Evolutionary conservation across 148 eudicot genomes (phyloP).

Genomic region (Nepenthes gracilis): DNA sequence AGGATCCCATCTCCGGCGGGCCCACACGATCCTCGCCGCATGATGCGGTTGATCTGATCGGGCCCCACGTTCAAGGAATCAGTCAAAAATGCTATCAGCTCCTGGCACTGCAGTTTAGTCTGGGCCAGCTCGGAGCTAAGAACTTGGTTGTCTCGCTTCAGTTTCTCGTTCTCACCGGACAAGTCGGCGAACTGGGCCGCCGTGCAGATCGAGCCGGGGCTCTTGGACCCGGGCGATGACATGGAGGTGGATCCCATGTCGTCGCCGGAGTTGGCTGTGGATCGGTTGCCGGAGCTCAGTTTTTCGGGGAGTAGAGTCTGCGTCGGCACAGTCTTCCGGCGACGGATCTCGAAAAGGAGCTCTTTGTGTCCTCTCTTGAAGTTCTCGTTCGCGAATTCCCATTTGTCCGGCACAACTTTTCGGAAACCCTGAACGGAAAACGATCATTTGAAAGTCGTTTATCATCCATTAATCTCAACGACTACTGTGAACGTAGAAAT

Average conservation of each 20-base stretch:
- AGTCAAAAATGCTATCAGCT: slow-evolving; percentile 34
- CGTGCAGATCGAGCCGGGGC: slow-evolving; percentile 13
- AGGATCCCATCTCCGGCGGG: background rate
- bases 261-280: slow-evolving; percentile 33
- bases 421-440: slow-evolving; percentile 56
- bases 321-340: slow-evolving; percentile 35
- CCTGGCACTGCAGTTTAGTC: slow-evolving; percentile 63
- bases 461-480: background rate
- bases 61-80: slow-evolving; percentile 42
- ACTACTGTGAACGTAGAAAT: background rate
- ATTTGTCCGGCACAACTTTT: slow-evolving; percentile 78
- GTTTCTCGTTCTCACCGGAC: slow-evolving; percentile 59
- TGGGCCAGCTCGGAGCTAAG: slow-evolving; percentile 60
- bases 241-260: slow-evolving; percentile 66
- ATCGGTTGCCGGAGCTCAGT: slow-evolving; percentile 12
- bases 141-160: slow-evolving; percentile 48
- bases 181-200: slow-evolving; percentile 35
- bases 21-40: slow-evolving; percentile 19
- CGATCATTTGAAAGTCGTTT: background rate
- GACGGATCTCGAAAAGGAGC: slow-evolving; percentile 55
- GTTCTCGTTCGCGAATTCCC: slow-evolving; percentile 89
- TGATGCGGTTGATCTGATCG: slow-evolving; percentile 39
- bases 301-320: slow-evolving; percentile 1
- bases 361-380: slow-evolving; percentile 56
- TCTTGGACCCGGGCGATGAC: slow-evolving; percentile 53